A percentile compares a stretch with the other conserved stretches of the same genome.
phyloP scores from a whole-genome alignment of 306 rosid species.

The Quercus mongolica region DNA sequence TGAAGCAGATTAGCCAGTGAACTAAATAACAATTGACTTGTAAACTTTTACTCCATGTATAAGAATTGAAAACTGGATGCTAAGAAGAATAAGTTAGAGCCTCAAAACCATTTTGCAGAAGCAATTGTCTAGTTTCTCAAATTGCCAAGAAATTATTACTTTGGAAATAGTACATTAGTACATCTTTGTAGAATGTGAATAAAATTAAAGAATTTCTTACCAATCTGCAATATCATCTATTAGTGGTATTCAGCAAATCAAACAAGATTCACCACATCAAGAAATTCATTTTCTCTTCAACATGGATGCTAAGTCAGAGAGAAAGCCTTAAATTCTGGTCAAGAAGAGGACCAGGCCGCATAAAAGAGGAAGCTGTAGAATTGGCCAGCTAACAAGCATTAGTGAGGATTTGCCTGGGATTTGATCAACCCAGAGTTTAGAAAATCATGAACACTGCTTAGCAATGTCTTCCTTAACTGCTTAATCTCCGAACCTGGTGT shows the following conservation, averaged over 20 bases:
- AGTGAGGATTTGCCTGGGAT: too few species aligned
- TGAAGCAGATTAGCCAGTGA: neutral
- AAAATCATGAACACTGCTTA: too few species aligned
- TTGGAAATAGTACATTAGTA: constrained; percentile 5
- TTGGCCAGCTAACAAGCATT: too few species aligned
- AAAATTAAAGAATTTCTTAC: constrained; percentile 40
- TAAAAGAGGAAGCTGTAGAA: too few species aligned
- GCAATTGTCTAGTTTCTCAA: neutral
- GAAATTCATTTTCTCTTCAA: constrained; percentile 33
- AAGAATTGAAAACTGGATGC: neutral
- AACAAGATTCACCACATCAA: constrained; percentile 45
- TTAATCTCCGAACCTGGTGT: too few species aligned
- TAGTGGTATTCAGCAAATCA: constrained; percentile 20
- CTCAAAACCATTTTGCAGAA: neutral
- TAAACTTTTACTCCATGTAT: neutral
- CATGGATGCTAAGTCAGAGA: constrained; percentile 27
- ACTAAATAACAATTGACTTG: neutral
- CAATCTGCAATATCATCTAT: constrained; percentile 19
- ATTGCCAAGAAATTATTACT: too few species aligned
- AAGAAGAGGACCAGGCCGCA: neutral
- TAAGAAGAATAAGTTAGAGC: neutral
- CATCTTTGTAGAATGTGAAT: constrained; percentile 24
- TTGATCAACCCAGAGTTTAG: too few species aligned
- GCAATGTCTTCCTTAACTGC: too few species aligned
- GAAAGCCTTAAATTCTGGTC: constrained; percentile 31